These are phyloP conservation scores for Ruellia speciosa DNA, from an alignment of 305 asterid species.

Conservation along the genomic window DNA sequence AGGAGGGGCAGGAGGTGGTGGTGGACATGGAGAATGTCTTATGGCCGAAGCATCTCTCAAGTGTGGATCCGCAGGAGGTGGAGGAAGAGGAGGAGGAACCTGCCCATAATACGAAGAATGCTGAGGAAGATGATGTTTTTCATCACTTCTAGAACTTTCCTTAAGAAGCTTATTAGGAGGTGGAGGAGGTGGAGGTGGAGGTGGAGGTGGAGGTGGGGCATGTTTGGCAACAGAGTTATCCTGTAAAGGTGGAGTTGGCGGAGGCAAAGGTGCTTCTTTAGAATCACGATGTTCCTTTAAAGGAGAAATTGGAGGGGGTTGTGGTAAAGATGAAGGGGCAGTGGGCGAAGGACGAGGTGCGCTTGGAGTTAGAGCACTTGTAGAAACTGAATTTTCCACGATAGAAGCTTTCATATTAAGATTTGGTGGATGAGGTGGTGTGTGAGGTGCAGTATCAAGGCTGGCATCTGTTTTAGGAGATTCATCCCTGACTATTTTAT, in stretches of 20 bases:
- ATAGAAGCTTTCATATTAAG: neutral
- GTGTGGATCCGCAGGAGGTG: neutral
- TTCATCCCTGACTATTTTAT: conserved; percentile 20
- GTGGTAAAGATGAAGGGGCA: conserved; percentile 8
- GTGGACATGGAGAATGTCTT: conserved; percentile 3
- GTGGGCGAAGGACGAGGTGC: neutral
- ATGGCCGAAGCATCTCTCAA: neutral
- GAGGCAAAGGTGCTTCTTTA: conserved; percentile 16
- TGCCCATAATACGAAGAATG: neutral
- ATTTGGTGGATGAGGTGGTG: too few species aligned
- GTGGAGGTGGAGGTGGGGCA: neutral
- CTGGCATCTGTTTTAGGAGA: conserved; percentile 20
- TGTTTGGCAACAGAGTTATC: neutral
- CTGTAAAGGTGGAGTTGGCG: conserved; percentile 1
- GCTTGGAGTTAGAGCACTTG: conserved; percentile 27
- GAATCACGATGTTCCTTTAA: conserved; percentile 10
- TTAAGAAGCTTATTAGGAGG: neutral
- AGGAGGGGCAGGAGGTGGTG: conserved; percentile 3
- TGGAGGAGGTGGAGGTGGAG: neutral
- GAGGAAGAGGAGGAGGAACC: neutral
- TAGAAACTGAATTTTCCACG: conserved; percentile 25
- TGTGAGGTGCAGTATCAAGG: conserved; percentile 15
- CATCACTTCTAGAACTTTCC: neutral
- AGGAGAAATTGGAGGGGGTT: conserved; percentile 6
- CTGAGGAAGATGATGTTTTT: neutral